Conservation (phyloP, 495 filamentous ascomycete species). For the Cladorrhinum samala region DNA sequence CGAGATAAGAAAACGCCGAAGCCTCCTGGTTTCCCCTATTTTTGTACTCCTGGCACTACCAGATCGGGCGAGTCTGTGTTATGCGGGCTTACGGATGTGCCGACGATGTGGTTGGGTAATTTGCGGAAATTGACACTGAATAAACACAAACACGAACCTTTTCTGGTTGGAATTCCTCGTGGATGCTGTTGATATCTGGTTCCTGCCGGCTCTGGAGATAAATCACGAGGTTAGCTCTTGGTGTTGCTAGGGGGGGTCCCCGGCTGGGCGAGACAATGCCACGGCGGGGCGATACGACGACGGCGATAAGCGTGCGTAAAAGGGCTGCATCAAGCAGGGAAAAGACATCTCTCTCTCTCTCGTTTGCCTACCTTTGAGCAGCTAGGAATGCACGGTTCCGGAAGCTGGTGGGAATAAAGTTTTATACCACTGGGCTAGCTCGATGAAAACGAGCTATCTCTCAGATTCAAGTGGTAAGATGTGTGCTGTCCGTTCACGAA, state of each 20-base stretch:
- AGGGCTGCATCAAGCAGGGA: neutral
- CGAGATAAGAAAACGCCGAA: constrained; percentile 3
- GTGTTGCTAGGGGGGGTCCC: neutral
- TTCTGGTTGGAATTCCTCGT: neutral
- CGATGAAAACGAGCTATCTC: neutral
- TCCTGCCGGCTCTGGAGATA: neutral
- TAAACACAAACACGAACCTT: neutral
- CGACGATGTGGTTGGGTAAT: neutral
- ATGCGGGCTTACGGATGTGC: neutral
- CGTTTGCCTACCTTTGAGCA: too few relatives aligned
- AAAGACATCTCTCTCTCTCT: too few relatives aligned
- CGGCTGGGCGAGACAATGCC: neutral
- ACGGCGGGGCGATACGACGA: neutral
- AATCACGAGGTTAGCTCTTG: neutral
- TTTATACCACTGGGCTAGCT: neutral
- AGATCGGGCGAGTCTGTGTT: neutral
- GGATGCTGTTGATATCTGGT: too few relatives aligned
- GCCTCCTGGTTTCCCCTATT: neutral
- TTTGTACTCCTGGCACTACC: neutral
- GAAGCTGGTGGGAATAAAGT: neutral
- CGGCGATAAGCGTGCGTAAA: neutral
- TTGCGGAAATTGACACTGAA: neutral
- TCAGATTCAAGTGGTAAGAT: too few relatives aligned
- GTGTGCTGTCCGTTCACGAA: neutral
- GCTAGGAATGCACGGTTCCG: neutral